Base-by-base conservation (phyloP, 441 rosid genomes). In the Erysimum cheiri region DNA sequence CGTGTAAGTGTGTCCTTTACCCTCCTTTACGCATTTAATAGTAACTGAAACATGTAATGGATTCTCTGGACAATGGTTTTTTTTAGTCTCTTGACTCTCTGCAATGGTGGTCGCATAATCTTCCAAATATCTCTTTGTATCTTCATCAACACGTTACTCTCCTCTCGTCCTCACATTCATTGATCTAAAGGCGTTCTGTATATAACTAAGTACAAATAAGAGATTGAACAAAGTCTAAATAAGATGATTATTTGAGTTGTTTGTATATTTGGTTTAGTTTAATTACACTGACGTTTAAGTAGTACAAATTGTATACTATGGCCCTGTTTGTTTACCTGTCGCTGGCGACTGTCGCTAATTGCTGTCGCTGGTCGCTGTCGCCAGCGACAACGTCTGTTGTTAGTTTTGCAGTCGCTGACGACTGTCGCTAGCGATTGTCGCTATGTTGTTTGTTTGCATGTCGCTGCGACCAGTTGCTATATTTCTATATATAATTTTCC, bases 1-100 rank as follows among this genome's bases (percentile, higher is more conserved):
- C 85, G 83, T 77, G 83, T 81, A 29, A 29, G n/a, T 52, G 36
- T 57, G 28, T 17, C 46, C 41, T 74, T 67, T 50, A 41, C 36
- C 56, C 39, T 60, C 68, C 37, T 54, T 79, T 78, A 14, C 49
- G 47, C 58, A 76, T 76, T 80, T 59, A 46, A 55, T 75, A 72
- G 44, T 53, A 29, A 66, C 65, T 39, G 46, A 47, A 48, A 35
- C 57, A 64, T 65, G 49, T 40, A 59, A 66, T 47, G 28, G 52
- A 37, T 72, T 37, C 24, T 54, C 65, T 71, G 13, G 75, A 33
- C 24, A n/a, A n/a, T n/a, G n/a, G n/a, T n/a, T n/a, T n/a, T n/a
- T n/a, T n/a, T n/a, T n/a, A 47, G 44, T 57, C 55, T 52, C 69
- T 15, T 60, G 24, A 22, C 24, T 22, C 24, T 22, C 24, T 22